Percentiles rank a stretch among this genome's conserved stretches.
Conservation (phyloP, 345 rosid genomes). For the Laguncularia racemosa region DNA sequence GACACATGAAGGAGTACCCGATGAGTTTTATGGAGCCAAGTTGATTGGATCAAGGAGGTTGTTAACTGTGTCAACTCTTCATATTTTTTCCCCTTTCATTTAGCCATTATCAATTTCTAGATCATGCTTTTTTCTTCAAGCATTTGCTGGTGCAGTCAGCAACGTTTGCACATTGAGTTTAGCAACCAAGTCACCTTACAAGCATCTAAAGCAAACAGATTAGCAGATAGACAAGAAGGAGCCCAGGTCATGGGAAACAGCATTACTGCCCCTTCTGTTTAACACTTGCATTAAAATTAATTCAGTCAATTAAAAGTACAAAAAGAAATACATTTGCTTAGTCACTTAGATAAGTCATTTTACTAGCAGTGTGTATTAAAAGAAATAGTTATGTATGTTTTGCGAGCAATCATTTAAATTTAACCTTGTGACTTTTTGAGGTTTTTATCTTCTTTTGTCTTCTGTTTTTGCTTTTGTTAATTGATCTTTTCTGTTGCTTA, state of each 20-base stretch:
- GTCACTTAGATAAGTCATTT: background rate
- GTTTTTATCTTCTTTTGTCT: background rate
- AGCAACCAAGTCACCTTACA: no score
- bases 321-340: background rate
- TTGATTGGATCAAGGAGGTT: constrained; percentile 93
- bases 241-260: no score
- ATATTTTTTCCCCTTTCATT: constrained; percentile 1
- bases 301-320: background rate
- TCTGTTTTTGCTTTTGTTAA: background rate
- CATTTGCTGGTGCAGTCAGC: background rate
- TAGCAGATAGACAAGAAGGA: no score
- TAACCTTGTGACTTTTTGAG: background rate
- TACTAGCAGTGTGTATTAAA: no score
- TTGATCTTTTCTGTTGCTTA: constrained; percentile 4
- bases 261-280: no score
- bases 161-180: no score
- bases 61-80: constrained; percentile 6
- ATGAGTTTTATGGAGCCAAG: constrained; percentile 93
- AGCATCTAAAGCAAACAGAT: no score
- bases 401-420: background rate
- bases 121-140: background rate
- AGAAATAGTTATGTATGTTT: no score
- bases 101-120: background rate
- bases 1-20: constrained; percentile 96
- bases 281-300: no score